A percentile compares a stretch with the other conserved stretches of the same genome.
Evolutionary conservation across 352 stramenopile genomes (phyloP).

Genomic region (Globisporangium cylindrosporum): DNA sequence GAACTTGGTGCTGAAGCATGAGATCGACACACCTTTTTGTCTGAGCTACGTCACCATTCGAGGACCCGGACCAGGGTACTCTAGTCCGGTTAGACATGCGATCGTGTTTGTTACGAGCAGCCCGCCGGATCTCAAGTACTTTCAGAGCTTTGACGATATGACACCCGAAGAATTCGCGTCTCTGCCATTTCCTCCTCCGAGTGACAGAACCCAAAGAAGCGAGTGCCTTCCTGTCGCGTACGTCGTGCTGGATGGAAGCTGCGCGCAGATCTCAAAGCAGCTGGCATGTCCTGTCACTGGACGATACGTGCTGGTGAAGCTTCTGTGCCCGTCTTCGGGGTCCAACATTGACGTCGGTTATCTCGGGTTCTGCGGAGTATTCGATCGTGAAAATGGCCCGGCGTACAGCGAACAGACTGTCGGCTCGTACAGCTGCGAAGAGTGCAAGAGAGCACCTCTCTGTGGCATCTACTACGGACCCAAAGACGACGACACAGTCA

Average conservation of each 20-base stretch:
- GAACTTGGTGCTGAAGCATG: conserved; percentile 77
- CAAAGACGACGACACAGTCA: conserved; percentile 52
- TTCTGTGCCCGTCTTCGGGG: conserved; percentile 57
- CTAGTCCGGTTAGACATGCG: conserved; percentile 60
- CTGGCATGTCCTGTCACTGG: conserved; percentile 62
- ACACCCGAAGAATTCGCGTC: conserved; percentile 73
- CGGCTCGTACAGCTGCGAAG: conserved; percentile 50
- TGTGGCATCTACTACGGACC: conserved; percentile 57
- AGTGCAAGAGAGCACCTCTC: conserved; percentile 47
- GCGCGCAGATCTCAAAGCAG: conserved; percentile 74
- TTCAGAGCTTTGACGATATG: conserved; percentile 63
- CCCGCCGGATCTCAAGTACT: conserved; percentile 44
- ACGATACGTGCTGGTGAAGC: conserved; percentile 78
- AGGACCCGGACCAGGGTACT: conserved; percentile 75
- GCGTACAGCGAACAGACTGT: conserved; percentile 57
- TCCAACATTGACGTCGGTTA: conserved; percentile 86
- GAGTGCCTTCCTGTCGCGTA: conserved; percentile 71
- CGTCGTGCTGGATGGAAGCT: conserved; percentile 76
- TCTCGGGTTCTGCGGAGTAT: conserved; percentile 73
- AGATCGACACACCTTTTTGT: conserved; percentile 78
- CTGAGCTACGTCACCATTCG: conserved; percentile 70
- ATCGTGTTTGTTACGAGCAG: conserved; percentile 72
- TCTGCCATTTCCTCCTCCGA: conserved; percentile 61
- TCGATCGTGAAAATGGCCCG: conserved; percentile 80
- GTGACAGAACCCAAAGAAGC: conserved; percentile 45